Evolutionary conservation across 805 yeast genomes (phyloP), one percentile per base, ranked within the genome.

Genomic region (Kodamaea laetipori): DNA sequence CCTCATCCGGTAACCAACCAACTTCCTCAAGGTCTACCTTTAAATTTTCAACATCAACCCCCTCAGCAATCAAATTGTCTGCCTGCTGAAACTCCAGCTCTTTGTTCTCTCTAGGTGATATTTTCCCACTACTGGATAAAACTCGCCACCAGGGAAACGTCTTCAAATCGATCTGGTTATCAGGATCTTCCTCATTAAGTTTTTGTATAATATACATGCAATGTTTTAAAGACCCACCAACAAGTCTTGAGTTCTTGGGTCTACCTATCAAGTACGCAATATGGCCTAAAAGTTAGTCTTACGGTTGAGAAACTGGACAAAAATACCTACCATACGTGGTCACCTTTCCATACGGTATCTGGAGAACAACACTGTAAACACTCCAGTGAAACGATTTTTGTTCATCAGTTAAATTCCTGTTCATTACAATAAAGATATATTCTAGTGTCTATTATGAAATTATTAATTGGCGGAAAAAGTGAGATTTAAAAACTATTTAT

Each of bases 81-180:
- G 73, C 69, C 56, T 85, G 92, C 16, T 56, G 50, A 9, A 55
- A 50, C 41, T 76, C 78, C 1, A 76, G 74, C 18, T 60, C 59
- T 0, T 68, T 57, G 26, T 56, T 63, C 7, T 57, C 77, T 34
- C 86, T 57, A 2, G 76, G 74, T 4, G 89, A 77, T 2, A 86
- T 80, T 13, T 62, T 67, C 0, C 94, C 94, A 12, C 76, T 63
- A n/a, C 85, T 69, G 17, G 76, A 73, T 7, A 86, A 67, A 1
- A 86, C 86, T 26, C 95, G 63, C 92, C 92, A 86, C 95, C 95
- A 86, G 3, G 92, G 92, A 10, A 85, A 74, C 7, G 64, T 66
- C 2, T 51, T 60, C 15, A 46, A 46, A 2, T 46, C 50, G 11
- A 50, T 32, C 33, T 43, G 6, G 11, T 25, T 16, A 28, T 52